A percentile compares a stretch with the other conserved stretches of the same genome.
phyloP scores from a whole-genome alignment of 768 basidiomycete genomes.

The Pilatotrama ljubarskyi region DNA sequence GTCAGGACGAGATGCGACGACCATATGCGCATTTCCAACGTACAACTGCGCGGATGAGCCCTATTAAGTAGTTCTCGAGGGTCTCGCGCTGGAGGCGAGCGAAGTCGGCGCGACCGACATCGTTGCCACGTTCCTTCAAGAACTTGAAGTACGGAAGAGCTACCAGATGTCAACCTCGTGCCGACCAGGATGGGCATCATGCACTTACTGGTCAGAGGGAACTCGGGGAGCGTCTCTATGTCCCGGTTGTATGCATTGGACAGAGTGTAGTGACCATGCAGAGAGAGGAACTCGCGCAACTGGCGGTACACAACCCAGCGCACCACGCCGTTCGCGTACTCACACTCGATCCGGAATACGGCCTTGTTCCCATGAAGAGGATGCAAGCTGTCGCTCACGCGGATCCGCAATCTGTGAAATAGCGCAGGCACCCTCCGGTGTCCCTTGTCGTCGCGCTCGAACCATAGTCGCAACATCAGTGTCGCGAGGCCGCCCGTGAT shows the following conservation, averaged over 20 bases:
- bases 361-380: constrained; percentile 75
- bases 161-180: constrained; percentile 30
- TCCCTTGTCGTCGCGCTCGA: constrained; percentile 85
- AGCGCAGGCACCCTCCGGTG: constrained; percentile 78
- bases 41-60: constrained; percentile 87
- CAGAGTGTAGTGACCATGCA: constrained; percentile 88
- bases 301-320: constrained; percentile 97
- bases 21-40: background rate
- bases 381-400: constrained; percentile 83
- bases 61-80: constrained; percentile 85
- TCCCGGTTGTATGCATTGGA: constrained; percentile 78
- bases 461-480: constrained; percentile 78
- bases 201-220: constrained; percentile 74
- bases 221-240: constrained; percentile 82
- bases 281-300: constrained; percentile 84
- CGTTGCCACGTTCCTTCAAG: constrained; percentile 55
- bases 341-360: constrained; percentile 90
- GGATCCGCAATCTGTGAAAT: constrained; percentile 78
- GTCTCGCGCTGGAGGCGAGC: constrained; percentile 79
- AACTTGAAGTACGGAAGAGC: constrained; percentile 92
- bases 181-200: background rate
- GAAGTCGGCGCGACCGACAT: constrained; percentile 69
- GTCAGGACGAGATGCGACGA: background rate
- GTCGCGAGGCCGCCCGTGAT: constrained; percentile 78
- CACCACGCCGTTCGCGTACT: constrained; percentile 90